Evolutionary conservation across 2,329 filamentous ascomycete species (phyloP).

Genomic region (Davidsoniella neocaledoniae): DNA sequence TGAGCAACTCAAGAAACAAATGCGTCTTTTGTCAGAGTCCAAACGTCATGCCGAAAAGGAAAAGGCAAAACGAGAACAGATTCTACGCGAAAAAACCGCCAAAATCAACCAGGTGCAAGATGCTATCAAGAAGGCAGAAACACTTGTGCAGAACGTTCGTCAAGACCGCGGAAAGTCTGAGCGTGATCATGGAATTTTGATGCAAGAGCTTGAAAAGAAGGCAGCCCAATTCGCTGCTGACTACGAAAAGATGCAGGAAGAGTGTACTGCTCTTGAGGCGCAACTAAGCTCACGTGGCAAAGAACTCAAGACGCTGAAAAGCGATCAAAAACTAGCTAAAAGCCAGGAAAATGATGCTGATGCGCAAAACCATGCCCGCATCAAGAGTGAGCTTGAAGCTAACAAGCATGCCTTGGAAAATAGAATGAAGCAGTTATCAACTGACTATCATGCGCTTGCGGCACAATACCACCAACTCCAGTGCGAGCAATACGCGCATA

Average conservation of each 20-base stretch:
- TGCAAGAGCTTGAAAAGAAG: conserved; percentile 34
- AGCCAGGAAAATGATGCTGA: conserved; percentile 43
- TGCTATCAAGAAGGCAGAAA: conserved; percentile 51
- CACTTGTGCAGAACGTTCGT: conserved; percentile 43
- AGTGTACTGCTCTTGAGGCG: conserved; percentile 48
- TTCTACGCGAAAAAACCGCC: conserved; percentile 48
- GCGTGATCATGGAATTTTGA: conserved; percentile 33
- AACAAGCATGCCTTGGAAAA: conserved; percentile 6
- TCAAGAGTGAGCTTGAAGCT: conserved; percentile 4
- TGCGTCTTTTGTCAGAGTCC: conserved; percentile 61
- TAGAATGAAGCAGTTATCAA: conserved; percentile 15
- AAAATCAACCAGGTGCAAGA: conserved; percentile 55
- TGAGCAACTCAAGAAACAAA: conserved; percentile 64
- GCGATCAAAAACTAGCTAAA: conserved; percentile 46
- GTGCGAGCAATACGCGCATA: too few species aligned
- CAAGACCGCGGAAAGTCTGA: conserved; percentile 37
- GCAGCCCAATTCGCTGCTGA: conserved; percentile 35
- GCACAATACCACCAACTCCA: conserved; percentile 16
- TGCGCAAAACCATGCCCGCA: conserved; percentile 27
- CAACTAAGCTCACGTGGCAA: conserved; percentile 48
- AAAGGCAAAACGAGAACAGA: conserved; percentile 59
- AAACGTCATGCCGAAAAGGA: conserved; percentile 69
- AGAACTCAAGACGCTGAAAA: conserved; percentile 58
- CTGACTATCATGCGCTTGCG: conserved; percentile 29
- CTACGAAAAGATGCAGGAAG: conserved; percentile 46